Conservation (phyloP, 805 yeast genomes). For the Yarrowia sp. region DNA sequence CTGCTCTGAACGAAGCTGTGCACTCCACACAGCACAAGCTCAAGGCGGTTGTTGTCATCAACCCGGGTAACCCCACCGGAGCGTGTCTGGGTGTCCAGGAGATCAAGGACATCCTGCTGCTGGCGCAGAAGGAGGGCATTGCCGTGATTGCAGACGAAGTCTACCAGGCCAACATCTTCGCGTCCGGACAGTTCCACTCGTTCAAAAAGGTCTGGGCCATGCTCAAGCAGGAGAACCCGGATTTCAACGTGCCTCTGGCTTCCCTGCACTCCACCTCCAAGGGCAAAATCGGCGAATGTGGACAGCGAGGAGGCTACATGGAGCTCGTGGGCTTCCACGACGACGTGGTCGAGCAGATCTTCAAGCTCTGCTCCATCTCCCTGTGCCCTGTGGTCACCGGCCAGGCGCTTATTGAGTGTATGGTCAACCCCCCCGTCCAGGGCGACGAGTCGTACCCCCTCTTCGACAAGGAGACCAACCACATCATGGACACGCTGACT, state of each 20-base stretch:
- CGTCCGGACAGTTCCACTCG: slow-evolving; percentile 70
- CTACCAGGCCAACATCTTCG: slow-evolving; percentile 87
- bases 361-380: slow-evolving; percentile 86
- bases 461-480: slow-evolving; percentile 59
- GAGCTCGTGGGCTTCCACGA: slow-evolving; percentile 78
- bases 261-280: slow-evolving; percentile 97
- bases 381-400: slow-evolving; percentile 95
- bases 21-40: slow-evolving; percentile 44
- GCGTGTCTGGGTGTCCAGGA: slow-evolving; percentile 64
- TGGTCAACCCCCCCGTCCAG: slow-evolving; percentile 83
- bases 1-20: slow-evolving; percentile 37
- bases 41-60: slow-evolving; percentile 83
- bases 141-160: slow-evolving; percentile 97
- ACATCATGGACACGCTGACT: slow-evolving; percentile 61
- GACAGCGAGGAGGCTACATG: slow-evolving; percentile 99
- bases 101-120: slow-evolving; percentile 66
- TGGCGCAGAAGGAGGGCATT: slow-evolving; percentile 82
- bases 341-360: slow-evolving; percentile 66
- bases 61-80: slow-evolving; percentile 99
- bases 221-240: slow-evolving; percentile 52
- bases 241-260: slow-evolving; percentile 77
- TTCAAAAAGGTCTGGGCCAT: slow-evolving; percentile 75
- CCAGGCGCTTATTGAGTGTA: slow-evolving; percentile 86
- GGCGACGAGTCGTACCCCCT: slow-evolving; percentile 74
- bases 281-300: slow-evolving; percentile 98